A percentile compares a stretch with the other conserved stretches of the same genome.
These are phyloP conservation scores for Boletus smithii DNA, from an alignment of 1,284 basidiomycete genomes.

Conservation along the genomic window DNA sequence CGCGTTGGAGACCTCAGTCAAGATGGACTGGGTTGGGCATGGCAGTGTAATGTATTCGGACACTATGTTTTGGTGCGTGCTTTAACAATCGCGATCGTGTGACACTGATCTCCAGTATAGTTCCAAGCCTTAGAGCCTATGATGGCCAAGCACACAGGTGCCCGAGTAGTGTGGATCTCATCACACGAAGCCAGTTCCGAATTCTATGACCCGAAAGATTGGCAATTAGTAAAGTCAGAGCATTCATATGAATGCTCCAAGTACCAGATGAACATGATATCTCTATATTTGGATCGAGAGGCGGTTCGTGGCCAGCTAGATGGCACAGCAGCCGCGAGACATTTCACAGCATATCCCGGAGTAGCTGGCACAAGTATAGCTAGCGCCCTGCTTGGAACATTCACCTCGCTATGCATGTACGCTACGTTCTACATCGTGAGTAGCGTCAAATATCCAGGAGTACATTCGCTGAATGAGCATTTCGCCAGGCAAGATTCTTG, in stretches of 20 bases:
- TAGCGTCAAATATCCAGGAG: constrained; percentile 14
- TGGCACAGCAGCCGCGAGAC: constrained; percentile 43
- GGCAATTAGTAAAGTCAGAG: constrained; percentile 62
- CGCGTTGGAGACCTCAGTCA: constrained; percentile 55
- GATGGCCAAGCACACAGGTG: constrained; percentile 45
- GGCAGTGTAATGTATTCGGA: constrained; percentile 85
- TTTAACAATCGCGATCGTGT: constrained; percentile 2
- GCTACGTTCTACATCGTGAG: constrained; percentile 70
- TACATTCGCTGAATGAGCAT: neutral
- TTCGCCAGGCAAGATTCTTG: constrained; percentile 55
- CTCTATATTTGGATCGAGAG: constrained; percentile 52
- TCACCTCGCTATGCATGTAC: constrained; percentile 55
- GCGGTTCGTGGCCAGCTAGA: constrained; percentile 30
- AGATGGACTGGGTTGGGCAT: constrained; percentile 77
- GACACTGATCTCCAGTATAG: constrained; percentile 36
- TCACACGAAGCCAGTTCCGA: constrained; percentile 62
- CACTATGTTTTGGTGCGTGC: constrained; percentile 75
- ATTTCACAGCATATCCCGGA: constrained; percentile 73
- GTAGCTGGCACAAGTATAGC: constrained; percentile 69
- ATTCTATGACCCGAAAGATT: constrained; percentile 63
- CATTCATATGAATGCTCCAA: constrained; percentile 75
- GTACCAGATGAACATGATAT: constrained; percentile 77
- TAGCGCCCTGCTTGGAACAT: constrained; percentile 44
- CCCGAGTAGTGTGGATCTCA: constrained; percentile 79
- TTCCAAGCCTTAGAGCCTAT: constrained; percentile 55